These are phyloP conservation scores for Picea engelmannii DNA, from an alignment of 83 land plant genomes.

Conservation along the genomic window DNA sequence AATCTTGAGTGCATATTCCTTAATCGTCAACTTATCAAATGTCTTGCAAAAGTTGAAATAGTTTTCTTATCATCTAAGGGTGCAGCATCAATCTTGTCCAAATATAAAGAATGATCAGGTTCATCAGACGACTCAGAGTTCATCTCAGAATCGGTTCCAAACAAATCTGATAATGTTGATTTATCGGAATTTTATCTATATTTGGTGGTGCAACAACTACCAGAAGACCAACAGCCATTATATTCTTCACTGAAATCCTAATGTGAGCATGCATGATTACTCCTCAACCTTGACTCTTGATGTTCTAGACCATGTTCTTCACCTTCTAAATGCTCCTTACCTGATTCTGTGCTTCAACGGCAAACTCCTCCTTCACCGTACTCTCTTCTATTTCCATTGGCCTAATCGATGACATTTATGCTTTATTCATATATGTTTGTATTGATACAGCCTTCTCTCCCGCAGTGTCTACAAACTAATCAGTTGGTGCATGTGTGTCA, in stretches of 20 bases:
- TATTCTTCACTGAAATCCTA: neutral
- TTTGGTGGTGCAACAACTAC: neutral
- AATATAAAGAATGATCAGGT: constrained; percentile 32
- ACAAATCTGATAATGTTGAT: constrained; percentile 51
- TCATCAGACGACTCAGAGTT: constrained; percentile 24
- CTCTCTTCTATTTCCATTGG: neutral
- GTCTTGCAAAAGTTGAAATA: constrained; percentile 44
- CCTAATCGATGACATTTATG: neutral
- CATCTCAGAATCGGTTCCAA: constrained; percentile 61
- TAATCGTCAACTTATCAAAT: constrained; percentile 7
- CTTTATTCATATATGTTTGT: neutral
- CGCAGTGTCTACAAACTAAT: neutral
- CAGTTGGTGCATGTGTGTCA: neutral
- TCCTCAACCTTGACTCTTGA: neutral
- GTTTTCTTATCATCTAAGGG: constrained; percentile 20
- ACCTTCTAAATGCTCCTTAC: neutral
- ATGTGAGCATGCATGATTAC: neutral
- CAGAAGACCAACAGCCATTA: neutral
- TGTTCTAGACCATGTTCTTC: neutral
- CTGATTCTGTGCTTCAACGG: neutral
- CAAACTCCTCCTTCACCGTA: neutral
- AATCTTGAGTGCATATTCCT: no score
- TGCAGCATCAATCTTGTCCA: constrained; percentile 43
- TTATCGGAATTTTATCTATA: constrained; percentile 5
- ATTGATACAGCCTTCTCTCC: neutral